Base-by-base conservation (phyloP, 2,329 filamentous ascomycete species). In the Periglandula ipomoeae region DNA sequence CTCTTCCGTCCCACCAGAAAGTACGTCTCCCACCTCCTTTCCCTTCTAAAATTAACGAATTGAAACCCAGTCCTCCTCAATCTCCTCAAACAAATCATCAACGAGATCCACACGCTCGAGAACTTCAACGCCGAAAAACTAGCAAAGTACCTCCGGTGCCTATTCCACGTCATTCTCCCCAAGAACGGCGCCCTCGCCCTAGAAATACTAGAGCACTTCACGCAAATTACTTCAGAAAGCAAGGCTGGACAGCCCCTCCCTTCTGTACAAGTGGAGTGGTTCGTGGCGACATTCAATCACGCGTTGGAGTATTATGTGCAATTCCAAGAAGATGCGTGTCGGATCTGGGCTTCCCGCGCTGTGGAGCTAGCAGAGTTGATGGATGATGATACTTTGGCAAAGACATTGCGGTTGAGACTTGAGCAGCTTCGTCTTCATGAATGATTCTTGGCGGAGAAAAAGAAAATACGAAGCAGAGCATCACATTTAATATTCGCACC, bases 71-170 rank as follows among this genome's bases (percentile, higher is more conserved):
- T 72, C 2, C 55, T 78, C 11, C 78, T 74, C 53, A 63, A 66
- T 1, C 74, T 69, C 0, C 70, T 89, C 50, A 76, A 84, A 42
- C 77, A 81, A 51, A 81, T 90, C 51, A 78, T 93, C 58, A 85
- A 87, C 57, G 71, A 81, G 43, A 81, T 85, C 17, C 84, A 79
- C 65, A 70, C 65, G 1, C 64, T 81, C 1, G 73, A 81, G 17
- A 58, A 64, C 1, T 79, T 82, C 40, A 74, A 84, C 52, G 70
- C 72, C 4, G 60, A 63, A 1, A 82, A 80, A 56, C 70, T 94
- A 1, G 78, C 85, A 7, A 85, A 84, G 57, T 95, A 93, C 70
- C 77, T 91, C 41, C 79, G 87, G 1, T 89, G 86, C 56, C 71
- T 93, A 2, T 86, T 91, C 54, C 84, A 86, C 52, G 71, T 81